Evolutionary conservation across 139 green algal genomes (phyloP).

Genomic region (Picochlorum sp.): DNA sequence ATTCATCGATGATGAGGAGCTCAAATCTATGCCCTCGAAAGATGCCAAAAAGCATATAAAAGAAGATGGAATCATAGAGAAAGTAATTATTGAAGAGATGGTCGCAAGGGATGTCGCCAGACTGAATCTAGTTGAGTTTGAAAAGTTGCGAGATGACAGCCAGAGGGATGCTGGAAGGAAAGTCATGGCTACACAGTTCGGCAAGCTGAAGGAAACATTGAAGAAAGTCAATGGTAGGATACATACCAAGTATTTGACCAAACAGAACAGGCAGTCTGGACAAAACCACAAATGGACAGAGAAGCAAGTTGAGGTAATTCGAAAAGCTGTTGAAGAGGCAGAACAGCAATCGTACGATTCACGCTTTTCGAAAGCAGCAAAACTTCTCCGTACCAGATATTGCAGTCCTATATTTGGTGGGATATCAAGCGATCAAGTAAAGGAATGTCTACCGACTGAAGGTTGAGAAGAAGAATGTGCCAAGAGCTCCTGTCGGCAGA

Average conservation of each 20-base stretch:
- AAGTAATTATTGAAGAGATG: constrained; percentile 1
- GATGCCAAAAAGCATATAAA: neutral
- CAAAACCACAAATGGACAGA: neutral
- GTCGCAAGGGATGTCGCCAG: neutral
- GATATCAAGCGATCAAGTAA: neutral
- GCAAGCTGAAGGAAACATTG: neutral
- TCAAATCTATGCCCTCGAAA: neutral
- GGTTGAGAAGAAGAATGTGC: neutral
- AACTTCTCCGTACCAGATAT: neutral
- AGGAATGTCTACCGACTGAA: neutral
- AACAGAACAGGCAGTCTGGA: neutral
- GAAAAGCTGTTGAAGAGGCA: neutral
- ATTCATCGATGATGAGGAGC: neutral
- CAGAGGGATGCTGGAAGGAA: neutral
- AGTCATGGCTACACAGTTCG: neutral
- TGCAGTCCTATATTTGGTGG: neutral
- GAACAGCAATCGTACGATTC: neutral
- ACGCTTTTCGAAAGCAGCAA: neutral
- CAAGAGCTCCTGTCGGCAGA: neutral
- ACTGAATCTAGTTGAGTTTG: neutral
- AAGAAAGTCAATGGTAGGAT: neutral
- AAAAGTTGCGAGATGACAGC: neutral
- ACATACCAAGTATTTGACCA: neutral
- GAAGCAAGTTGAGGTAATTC: neutral
- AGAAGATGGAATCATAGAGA: neutral